phyloP scores from a whole-genome alignment of 108 stramenopile genomes.

The Halocafeteria seosinensis region DNA sequence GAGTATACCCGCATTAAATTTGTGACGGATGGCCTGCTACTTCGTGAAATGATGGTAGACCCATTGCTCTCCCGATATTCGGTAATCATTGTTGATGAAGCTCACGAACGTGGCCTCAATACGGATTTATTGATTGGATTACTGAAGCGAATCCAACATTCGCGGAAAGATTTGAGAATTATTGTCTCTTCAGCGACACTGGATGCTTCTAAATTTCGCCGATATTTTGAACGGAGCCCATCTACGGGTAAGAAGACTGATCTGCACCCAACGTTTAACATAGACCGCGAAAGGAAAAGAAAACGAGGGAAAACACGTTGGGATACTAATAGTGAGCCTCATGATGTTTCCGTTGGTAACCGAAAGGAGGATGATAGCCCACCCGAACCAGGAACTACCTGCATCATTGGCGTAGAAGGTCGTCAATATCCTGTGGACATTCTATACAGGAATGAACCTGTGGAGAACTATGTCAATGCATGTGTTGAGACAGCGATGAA shows the following conservation, averaged over 20 bases:
- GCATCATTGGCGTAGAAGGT: background rate
- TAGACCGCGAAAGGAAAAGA: too few relatives aligned
- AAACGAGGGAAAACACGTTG: background rate
- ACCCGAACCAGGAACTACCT: background rate
- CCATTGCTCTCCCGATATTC: constrained; percentile 64
- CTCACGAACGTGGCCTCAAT: constrained; percentile 93
- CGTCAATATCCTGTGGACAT: constrained; percentile 10
- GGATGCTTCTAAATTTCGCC: constrained; percentile 87
- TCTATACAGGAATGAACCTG: background rate
- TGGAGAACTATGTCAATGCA: background rate
- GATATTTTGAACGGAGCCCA: constrained; percentile 55
- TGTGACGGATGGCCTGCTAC: constrained; percentile 97
- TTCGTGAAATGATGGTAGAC: constrained; percentile 71
- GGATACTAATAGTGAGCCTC: background rate
- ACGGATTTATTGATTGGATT: constrained; percentile 93
- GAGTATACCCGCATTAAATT: constrained; percentile 80
- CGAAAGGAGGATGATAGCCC: background rate
- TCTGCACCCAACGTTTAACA: too few relatives aligned
- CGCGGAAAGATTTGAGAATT: constrained; percentile 70
- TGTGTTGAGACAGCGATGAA: background rate
- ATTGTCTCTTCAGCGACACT: constrained; percentile 90
- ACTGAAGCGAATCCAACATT: constrained; percentile 65
- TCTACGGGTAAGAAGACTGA: too few relatives aligned
- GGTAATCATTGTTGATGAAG: constrained; percentile 80
- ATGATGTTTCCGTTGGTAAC: background rate